These are phyloP conservation scores for Myxozyma geophila DNA, from an alignment of 805 yeast genomes.

Conservation along the genomic window DNA sequence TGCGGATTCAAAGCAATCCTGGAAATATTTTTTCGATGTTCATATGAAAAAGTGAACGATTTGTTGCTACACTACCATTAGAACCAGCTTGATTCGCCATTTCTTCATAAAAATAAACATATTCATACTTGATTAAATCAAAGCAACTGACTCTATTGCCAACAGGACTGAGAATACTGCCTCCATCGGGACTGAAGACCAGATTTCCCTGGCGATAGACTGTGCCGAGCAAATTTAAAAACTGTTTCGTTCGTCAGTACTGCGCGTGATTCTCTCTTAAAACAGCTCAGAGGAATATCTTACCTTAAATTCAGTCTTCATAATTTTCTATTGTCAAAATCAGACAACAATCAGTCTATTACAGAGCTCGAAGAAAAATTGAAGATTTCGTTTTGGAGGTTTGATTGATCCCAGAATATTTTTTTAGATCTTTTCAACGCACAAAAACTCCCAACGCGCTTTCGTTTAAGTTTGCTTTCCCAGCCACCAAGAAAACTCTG, in stretches of 20 bases:
- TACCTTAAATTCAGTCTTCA: slow-evolving; percentile 79
- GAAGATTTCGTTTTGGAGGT: background rate
- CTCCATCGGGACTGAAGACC: slow-evolving; percentile 84
- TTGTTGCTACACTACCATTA: slow-evolving; percentile 51
- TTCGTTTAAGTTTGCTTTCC: background rate
- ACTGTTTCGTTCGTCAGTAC: slow-evolving; percentile 47
- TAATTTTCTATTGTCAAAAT: slow-evolving; percentile 40
- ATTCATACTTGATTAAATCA: slow-evolving; percentile 62
- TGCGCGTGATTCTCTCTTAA: background rate
- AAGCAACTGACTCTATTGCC: slow-evolving; percentile 91
- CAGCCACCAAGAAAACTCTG: too few species aligned
- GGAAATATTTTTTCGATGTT: slow-evolving; percentile 83
- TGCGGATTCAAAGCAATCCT: slow-evolving; percentile 82
- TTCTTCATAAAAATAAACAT: background rate
- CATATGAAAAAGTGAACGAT: slow-evolving; percentile 88
- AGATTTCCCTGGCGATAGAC: slow-evolving; percentile 94
- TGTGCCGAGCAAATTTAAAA: slow-evolving; percentile 89
- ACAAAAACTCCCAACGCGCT: background rate
- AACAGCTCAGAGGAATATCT: background rate
- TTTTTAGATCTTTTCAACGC: background rate
- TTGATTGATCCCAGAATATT: background rate
- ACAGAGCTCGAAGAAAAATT: too few species aligned
- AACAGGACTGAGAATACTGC: slow-evolving; percentile 82
- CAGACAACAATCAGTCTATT: background rate
- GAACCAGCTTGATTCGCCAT: background rate